Evolutionary conservation across 345 rosid species (phyloP).

Genomic region (Reutealis trisperma): DNA sequence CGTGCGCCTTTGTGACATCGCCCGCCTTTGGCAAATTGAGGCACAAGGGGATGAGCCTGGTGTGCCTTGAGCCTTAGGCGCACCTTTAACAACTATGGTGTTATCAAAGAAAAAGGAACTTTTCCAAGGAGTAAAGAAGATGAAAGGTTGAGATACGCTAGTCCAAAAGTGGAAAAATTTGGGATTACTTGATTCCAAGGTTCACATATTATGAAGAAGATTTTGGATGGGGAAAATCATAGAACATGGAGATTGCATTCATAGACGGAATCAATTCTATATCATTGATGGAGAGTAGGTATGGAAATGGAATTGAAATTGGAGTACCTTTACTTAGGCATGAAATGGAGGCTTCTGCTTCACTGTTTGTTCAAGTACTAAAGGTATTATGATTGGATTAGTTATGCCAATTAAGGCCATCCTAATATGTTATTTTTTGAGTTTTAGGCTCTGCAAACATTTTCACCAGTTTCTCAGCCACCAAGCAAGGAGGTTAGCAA

Average conservation of each 20-base stretch:
- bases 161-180: not conserved
- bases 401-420: no score
- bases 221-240: conserved; percentile 5
- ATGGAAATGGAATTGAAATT: not conserved
- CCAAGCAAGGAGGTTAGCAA: not conserved
- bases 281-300: not conserved
- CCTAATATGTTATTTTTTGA: no score
- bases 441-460: no score
- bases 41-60: no score
- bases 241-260: not conserved
- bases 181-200: conserved; percentile 3
- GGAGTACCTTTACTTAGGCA: not conserved
- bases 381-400: not conserved
- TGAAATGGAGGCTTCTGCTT: not conserved
- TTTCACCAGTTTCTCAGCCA: not conserved
- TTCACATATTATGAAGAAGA: not conserved
- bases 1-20: no score
- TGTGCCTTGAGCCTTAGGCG: no score
- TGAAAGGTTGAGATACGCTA: not conserved
- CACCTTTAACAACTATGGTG: no score
- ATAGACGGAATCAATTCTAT: not conserved
- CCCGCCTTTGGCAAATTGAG: no score
- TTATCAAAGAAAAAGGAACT: not conserved
- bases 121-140: not conserved
- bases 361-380: not conserved